Percentiles rank a stretch among this genome's conserved stretches.
Conservation (phyloP, 768 basidiomycete species). For the Podaxis sp. region DNA sequence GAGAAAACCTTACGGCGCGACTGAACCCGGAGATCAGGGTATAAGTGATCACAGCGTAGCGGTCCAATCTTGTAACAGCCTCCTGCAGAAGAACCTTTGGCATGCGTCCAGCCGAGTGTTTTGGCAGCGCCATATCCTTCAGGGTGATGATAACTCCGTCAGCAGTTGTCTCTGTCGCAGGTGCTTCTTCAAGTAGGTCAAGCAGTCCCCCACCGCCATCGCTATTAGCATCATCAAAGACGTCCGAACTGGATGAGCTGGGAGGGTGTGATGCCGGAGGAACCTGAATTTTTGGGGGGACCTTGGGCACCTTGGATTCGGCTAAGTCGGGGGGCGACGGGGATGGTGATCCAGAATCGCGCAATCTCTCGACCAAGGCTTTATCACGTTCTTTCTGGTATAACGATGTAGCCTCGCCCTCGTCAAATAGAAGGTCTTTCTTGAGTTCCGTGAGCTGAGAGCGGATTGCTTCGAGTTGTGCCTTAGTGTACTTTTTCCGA, state of each 20-base stretch:
- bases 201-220: conserved; percentile 60
- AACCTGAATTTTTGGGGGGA: neutral
- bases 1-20: conserved; percentile 67
- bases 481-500: conserved; percentile 21
- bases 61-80: conserved; percentile 61
- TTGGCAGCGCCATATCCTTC: conserved; percentile 77
- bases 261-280: neutral
- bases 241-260: conserved; percentile 25
- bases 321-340: neutral
- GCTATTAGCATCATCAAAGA: conserved; percentile 50
- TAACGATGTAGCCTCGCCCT: conserved; percentile 54
- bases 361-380: conserved; percentile 40
- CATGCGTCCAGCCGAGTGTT: conserved; percentile 76
- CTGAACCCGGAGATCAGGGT: conserved; percentile 60
- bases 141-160: conserved; percentile 49
- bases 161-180: conserved; percentile 49
- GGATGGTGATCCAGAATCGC: conserved; percentile 10
- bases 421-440: conserved; percentile 67
- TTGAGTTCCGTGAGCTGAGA: conserved; percentile 39
- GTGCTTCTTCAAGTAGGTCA: conserved; percentile 65
- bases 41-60: conserved; percentile 73
- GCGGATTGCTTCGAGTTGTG: conserved; percentile 33
- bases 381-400: conserved; percentile 53
- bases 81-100: conserved; percentile 74
- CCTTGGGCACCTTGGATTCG: neutral